Evolutionary conservation across 2,329 filamentous ascomycete genomes (phyloP).

Genomic region (Botrytis fragariae): DNA sequence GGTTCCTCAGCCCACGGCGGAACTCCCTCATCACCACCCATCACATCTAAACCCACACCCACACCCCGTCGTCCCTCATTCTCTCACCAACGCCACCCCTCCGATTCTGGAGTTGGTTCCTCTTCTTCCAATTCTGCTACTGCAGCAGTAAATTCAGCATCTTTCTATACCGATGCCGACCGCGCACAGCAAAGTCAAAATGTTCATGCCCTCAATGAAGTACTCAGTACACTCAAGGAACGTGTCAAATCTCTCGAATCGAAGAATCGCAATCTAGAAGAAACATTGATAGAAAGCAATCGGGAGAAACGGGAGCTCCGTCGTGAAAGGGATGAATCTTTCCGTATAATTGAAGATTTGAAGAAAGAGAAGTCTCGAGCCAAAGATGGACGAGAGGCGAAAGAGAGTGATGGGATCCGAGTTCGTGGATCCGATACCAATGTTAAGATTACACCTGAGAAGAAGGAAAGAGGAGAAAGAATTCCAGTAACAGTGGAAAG

Average conservation of each 20-base stretch:
- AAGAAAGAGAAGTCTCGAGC: constrained; percentile 3
- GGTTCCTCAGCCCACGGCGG: constrained; percentile 10
- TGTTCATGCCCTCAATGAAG: constrained; percentile 3
- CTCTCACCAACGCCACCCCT: constrained; percentile 4
- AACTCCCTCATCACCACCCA: not conserved
- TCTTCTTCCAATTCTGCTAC: constrained; percentile 8
- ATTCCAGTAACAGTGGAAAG: not conserved
- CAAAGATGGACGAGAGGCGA: not conserved
- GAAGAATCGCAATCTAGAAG: constrained; percentile 15
- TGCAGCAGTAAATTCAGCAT: not conserved
- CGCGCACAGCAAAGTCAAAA: constrained; percentile 1
- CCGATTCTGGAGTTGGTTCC: constrained; percentile 13
- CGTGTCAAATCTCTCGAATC: constrained; percentile 5
- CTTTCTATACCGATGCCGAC: not conserved
- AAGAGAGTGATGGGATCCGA: constrained; percentile 11
- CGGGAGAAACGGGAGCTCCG: constrained; percentile 15
- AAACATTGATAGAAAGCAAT: constrained; percentile 14
- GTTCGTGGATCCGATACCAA: not conserved
- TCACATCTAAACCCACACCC: not conserved
- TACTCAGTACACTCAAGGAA: constrained; percentile 10
- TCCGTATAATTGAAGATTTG: not conserved
- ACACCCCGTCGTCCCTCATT: not conserved
- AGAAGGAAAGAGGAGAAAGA: not conserved
- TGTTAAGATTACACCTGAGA: not conserved
- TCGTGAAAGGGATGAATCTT: constrained; percentile 9